These are phyloP conservation scores for Stropharia rugosoannulata DNA, from an alignment of 768 basidiomycete species.

Conservation along the genomic window DNA sequence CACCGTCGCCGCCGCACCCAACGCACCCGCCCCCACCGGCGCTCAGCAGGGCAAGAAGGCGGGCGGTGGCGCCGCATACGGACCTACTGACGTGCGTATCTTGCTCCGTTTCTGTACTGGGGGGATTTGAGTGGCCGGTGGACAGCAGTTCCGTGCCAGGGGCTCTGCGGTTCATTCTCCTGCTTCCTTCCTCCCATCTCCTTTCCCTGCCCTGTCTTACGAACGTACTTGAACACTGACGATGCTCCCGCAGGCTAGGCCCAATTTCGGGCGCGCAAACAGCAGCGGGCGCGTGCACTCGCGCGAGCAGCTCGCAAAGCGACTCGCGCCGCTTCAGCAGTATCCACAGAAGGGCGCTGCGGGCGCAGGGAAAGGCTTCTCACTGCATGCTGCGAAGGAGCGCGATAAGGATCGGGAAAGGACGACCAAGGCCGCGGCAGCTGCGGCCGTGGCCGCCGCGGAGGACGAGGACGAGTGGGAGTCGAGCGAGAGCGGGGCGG, in stretches of 20 bases:
- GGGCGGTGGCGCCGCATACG: constrained; percentile 15
- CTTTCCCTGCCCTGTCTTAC: constrained; percentile 6
- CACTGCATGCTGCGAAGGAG: constrained; percentile 20
- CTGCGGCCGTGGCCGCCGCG: constrained; percentile 35
- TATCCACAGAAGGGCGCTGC: not conserved
- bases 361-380: constrained; percentile 9
- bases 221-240: not conserved
- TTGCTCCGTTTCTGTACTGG: too few species aligned
- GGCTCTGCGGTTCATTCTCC: constrained; percentile 45
- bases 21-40: constrained; percentile 21
- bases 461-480: constrained; percentile 68
- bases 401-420: constrained; percentile 18
- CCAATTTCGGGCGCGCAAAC: constrained; percentile 27
- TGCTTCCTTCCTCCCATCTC: constrained; percentile 4
- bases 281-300: constrained; percentile 37
- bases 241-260: not conserved
- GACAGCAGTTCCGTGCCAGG: too few species aligned
- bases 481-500: constrained; percentile 76
- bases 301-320: constrained; percentile 26
- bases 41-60: constrained; percentile 38
- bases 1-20: constrained; percentile 56
- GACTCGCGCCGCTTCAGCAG: constrained; percentile 16
- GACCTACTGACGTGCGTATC: not conserved
- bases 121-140: too few species aligned
- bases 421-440: constrained; percentile 57